A percentile compares a stretch with the other conserved stretches of the same genome.
Conservation (phyloP, 352 stramenopile genomes). For the Plasmopara halstedii region DNA sequence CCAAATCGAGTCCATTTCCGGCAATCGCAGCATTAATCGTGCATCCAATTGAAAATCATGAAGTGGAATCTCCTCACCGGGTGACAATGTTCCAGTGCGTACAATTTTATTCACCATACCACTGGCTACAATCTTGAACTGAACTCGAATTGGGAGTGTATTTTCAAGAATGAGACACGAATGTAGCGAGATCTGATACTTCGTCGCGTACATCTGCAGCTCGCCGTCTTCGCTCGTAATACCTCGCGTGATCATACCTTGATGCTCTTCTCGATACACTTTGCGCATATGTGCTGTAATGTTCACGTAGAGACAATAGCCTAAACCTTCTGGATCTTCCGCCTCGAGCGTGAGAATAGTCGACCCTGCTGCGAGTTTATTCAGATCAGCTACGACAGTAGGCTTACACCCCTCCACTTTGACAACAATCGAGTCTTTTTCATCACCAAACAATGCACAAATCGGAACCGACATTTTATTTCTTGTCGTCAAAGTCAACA, state of each 20-base stretch:
- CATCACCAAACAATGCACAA: constrained; percentile 67
- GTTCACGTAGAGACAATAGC: constrained; percentile 83
- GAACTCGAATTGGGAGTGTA: constrained; percentile 76
- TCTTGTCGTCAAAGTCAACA: constrained; percentile 44
- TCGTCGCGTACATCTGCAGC: constrained; percentile 75
- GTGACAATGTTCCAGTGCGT: constrained; percentile 61
- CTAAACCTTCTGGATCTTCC: constrained; percentile 40
- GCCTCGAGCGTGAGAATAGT: constrained; percentile 67
- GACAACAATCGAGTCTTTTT: constrained; percentile 77
- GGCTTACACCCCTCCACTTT: constrained; percentile 80
- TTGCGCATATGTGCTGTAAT: constrained; percentile 78
- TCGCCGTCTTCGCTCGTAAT: constrained; percentile 41
- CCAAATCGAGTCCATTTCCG: constrained; percentile 85
- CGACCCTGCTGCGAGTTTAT: constrained; percentile 45
- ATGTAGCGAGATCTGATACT: constrained; percentile 82
- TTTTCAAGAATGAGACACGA: constrained; percentile 84
- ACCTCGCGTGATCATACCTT: constrained; percentile 57
- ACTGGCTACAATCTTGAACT: constrained; percentile 63
- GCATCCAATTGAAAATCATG: constrained; percentile 80
- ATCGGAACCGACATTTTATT: constrained; percentile 83
- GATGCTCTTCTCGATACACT: constrained; percentile 83
- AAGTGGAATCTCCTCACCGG: constrained; percentile 75
- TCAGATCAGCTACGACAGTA: constrained; percentile 71
- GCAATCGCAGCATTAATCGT: constrained; percentile 57
- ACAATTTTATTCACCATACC: constrained; percentile 24